A percentile compares a stretch with the other conserved stretches of the same genome.
These are phyloP conservation scores for Septoria linicola DNA, from an alignment of 2,329 filamentous ascomycete genomes.

Conservation along the genomic window DNA sequence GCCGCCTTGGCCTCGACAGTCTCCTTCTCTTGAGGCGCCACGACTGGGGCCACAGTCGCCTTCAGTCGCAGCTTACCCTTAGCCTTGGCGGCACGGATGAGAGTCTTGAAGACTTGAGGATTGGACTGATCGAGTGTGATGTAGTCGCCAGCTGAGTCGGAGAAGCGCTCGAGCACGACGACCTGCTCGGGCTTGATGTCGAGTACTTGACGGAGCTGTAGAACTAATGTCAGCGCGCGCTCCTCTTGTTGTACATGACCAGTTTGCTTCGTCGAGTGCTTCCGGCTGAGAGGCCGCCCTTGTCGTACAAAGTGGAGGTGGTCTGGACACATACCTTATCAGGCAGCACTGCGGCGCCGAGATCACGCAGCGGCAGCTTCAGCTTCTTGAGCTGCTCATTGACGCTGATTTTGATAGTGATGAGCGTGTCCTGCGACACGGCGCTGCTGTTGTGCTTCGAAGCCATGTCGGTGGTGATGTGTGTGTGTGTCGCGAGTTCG, in stretches of 20 bases:
- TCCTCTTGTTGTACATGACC: background rate
- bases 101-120: conserved; percentile 86
- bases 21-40: conserved; percentile 20
- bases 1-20: conserved; percentile 21
- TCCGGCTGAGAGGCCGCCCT: background rate
- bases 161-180: conserved; percentile 84
- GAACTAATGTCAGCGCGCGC: conserved; percentile 23
- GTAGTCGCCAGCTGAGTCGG: conserved; percentile 82
- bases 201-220: conserved; percentile 69
- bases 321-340: conserved; percentile 70
- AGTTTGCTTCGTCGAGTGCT: conserved; percentile 1
- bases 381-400: conserved; percentile 76
- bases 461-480: conserved; percentile 40
- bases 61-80: conserved; percentile 94
- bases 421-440: conserved; percentile 65
- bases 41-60: conserved; percentile 36
- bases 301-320: conserved; percentile 11
- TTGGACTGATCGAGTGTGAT: conserved; percentile 77
- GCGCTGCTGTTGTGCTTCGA: conserved; percentile 36
- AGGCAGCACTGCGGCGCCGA: conserved; percentile 71
- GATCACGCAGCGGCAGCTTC: conserved; percentile 85
- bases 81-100: conserved; percentile 93
- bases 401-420: conserved; percentile 82
- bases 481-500: background rate
- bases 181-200: conserved; percentile 61